Conservation (phyloP, 1,139 yeast species). For the Zhuliangozyma blackwelliae region DNA sequence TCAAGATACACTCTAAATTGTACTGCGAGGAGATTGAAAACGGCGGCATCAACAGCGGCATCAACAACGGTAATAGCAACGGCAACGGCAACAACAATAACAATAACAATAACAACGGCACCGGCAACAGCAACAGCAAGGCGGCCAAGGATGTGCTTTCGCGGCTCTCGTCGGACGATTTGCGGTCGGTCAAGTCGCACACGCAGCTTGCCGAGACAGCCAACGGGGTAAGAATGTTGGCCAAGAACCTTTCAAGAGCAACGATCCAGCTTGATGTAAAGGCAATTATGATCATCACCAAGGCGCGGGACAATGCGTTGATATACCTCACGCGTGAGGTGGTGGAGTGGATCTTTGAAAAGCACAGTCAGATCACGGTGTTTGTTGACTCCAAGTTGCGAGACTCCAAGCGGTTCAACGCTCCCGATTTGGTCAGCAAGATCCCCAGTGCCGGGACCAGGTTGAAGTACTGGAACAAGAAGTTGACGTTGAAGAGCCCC, state of each 20-base stretch:
- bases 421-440: conserved; percentile 32
- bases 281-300: conserved; percentile 76
- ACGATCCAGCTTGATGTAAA: conserved; percentile 67
- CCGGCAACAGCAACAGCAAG: conserved; percentile 9
- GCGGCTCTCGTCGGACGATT: conserved; percentile 33
- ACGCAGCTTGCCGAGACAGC: conserved; percentile 80
- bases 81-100: conserved; percentile 5
- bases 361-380: conserved; percentile 47
- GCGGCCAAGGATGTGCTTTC: conserved; percentile 28
- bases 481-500: conserved; percentile 50
- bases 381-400: conserved; percentile 69
- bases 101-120: too few species aligned
- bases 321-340: conserved; percentile 72
- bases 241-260: conserved; percentile 70
- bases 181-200: conserved; percentile 56
- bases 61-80: not conserved
- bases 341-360: conserved; percentile 65
- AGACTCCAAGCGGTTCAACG: conserved; percentile 59
- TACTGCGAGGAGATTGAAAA: conserved; percentile 22
- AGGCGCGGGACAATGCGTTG: conserved; percentile 77
- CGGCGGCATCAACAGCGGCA: conserved; percentile 3
- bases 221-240: conserved; percentile 76
- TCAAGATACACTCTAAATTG: conserved; percentile 34
- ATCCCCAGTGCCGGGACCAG: conserved; percentile 39
- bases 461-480: conserved; percentile 66